A percentile compares a stretch with the other conserved stretches of the same genome.
Evolutionary conservation across 2,329 filamentous ascomycete genomes (phyloP).

Genomic region (Pseudonectria foliicola): DNA sequence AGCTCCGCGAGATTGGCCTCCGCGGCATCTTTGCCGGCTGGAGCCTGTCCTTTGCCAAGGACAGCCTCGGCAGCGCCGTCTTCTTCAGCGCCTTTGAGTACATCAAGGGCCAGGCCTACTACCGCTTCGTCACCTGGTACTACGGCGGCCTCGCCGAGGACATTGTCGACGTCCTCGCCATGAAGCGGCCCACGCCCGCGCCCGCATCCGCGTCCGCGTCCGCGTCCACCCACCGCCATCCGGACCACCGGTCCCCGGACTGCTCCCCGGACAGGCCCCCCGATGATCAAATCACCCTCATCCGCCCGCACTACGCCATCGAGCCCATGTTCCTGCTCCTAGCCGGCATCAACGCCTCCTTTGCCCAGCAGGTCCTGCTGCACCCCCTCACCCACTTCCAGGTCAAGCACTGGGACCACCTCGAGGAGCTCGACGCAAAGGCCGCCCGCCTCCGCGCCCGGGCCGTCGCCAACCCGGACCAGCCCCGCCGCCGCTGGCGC

Average conservation of each 20-base stretch:
- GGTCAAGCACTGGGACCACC: constrained; percentile 63
- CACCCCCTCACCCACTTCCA: constrained; percentile 67
- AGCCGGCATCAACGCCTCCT: constrained; percentile 61
- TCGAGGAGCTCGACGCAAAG: constrained; percentile 64
- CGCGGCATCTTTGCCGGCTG: constrained; percentile 70
- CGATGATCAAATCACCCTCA: constrained; percentile 38
- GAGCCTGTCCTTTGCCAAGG: constrained; percentile 61
- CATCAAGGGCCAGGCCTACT: constrained; percentile 65
- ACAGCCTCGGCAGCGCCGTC: constrained; percentile 60
- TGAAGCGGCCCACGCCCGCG: constrained; percentile 37
- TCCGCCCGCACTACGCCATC: constrained; percentile 67
- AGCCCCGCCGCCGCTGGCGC: constrained; percentile 34
- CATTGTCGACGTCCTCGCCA: constrained; percentile 42
- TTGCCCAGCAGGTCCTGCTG: constrained; percentile 62
- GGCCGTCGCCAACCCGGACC: constrained; percentile 22
- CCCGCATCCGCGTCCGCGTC: no score
- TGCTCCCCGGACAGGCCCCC: constrained; percentile 8
- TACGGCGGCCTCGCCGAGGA: constrained; percentile 54
- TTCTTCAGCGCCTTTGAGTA: constrained; percentile 75
- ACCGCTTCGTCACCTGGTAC: constrained; percentile 62
- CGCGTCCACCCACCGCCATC: constrained; percentile 4
- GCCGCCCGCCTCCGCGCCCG: constrained; percentile 38
- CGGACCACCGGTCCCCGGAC: no score
- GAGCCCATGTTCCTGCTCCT: constrained; percentile 66
- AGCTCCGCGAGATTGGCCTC: constrained; percentile 61